Conservation (phyloP, 1,284 basidiomycete species). For the Clitocybe nebularis region DNA sequence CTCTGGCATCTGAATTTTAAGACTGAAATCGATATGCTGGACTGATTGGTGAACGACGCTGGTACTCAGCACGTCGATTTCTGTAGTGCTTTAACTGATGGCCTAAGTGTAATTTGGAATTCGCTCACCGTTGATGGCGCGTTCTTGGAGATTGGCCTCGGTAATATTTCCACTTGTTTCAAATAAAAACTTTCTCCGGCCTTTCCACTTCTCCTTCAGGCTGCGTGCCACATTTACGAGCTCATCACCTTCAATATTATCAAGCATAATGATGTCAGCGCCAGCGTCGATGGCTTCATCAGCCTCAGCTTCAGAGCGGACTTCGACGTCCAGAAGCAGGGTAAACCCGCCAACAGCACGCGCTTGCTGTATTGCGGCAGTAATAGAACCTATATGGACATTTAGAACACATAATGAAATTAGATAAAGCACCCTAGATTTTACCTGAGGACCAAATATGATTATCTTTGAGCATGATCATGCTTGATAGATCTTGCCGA, state of each 20-base stretch:
- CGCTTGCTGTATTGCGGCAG: slow-evolving; percentile 80
- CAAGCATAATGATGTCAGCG: slow-evolving; percentile 97
- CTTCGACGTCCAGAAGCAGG: slow-evolving; percentile 93
- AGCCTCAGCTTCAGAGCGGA: slow-evolving; percentile 84
- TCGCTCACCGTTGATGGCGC: slow-evolving; percentile 72
- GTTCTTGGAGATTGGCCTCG: slow-evolving; percentile 72
- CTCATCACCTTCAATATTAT: slow-evolving; percentile 84
- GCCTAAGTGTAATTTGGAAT: too few relatives aligned
- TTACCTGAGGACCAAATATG: slow-evolving; percentile 96
- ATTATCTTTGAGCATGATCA: slow-evolving; percentile 99
- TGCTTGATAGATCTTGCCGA: slow-evolving; percentile 94
- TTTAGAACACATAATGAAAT: slow-evolving; percentile 3
- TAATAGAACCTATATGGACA: slow-evolving; percentile 72
- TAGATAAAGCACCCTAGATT: slow-evolving; percentile 13
- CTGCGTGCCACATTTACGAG: slow-evolving; percentile 65
- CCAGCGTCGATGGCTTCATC: slow-evolving; percentile 95
- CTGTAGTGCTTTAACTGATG: too few relatives aligned
- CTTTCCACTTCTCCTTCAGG: slow-evolving; percentile 75
- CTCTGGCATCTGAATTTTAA: slow-evolving; percentile 81
- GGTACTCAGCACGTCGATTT: slow-evolving; percentile 92
- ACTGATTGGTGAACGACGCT: slow-evolving; percentile 91
- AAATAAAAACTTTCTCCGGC: slow-evolving; percentile 79
- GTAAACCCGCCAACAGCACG: slow-evolving; percentile 91
- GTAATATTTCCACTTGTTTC: slow-evolving; percentile 94
- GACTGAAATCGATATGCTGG: slow-evolving; percentile 89